phyloP scores from a whole-genome alignment of 2,329 filamentous ascomycete genomes.

The Trichoderma polysporum region DNA sequence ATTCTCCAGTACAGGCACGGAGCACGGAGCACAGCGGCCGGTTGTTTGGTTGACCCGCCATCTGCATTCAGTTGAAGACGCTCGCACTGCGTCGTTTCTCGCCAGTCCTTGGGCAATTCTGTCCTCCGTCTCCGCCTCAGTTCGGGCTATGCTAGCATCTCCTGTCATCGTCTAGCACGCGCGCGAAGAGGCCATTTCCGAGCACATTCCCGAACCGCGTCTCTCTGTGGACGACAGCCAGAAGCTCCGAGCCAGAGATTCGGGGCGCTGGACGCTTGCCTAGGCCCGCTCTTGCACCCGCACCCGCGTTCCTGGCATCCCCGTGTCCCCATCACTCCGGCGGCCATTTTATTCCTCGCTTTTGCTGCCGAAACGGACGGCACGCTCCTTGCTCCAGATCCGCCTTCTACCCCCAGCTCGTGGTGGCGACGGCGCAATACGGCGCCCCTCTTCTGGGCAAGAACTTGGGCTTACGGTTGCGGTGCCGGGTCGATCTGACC shows the following conservation, averaged over 20 bases:
- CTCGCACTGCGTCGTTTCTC: constrained; percentile 8
- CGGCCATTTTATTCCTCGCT: constrained; percentile 8
- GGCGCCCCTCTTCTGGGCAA: constrained; percentile 1
- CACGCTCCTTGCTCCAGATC: constrained; percentile 5
- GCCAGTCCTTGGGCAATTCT: neutral
- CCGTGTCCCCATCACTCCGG: constrained; percentile 13
- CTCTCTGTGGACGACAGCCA: neutral
- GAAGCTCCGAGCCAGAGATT: neutral
- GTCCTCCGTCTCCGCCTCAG: constrained; percentile 6
- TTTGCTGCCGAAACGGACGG: neutral
- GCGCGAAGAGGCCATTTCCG: constrained; percentile 7
- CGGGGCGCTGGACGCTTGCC: constrained; percentile 3
- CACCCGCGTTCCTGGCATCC: constrained; percentile 1
- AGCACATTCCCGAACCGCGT: constrained; percentile 2
- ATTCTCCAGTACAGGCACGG: neutral
- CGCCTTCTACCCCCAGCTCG: neutral
- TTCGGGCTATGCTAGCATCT: constrained; percentile 1
- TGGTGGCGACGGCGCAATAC: constrained; percentile 8
- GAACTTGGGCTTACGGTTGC: constrained; percentile 9
- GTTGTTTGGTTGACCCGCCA: constrained; percentile 13
- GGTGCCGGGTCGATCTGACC: constrained; percentile 12
- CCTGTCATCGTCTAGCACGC: constrained; percentile 2
- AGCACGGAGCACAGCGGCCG: constrained; percentile 15
- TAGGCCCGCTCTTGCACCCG: constrained; percentile 14
- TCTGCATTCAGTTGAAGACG: neutral